Evolutionary conservation across 1,284 basidiomycete species (phyloP), one percentile per base, ranked within the genome.

Genomic region (Apiotrichum porosum): DNA sequence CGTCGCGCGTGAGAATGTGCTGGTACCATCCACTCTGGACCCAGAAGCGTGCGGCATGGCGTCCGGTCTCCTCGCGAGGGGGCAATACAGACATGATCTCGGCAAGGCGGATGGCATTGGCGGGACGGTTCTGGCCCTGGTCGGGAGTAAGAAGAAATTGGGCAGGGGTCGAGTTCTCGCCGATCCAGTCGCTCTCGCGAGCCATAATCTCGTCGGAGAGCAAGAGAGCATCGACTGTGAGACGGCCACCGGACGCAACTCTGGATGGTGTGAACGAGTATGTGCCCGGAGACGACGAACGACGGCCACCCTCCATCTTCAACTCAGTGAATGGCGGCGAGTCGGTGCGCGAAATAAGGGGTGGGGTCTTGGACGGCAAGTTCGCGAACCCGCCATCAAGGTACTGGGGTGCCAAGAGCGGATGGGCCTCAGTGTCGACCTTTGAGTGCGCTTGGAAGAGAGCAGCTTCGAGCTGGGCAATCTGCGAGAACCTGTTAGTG

Each of bases 381-480:
- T 24, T 32, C 3, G 60, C 60, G 35, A 65, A 64, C 14, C 63
- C 68, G 1, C 66, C 65, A 43, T 71, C 69, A 9, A 69, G 57
- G 41, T 60, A 66, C 42, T 66, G 53, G 2, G 66, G 59, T 0
- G 65, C 62, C 1, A 71, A 57, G 4, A 71, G 52, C 2, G 69
- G 66, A 38, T 71, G 69, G 3, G 49, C 42, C 0, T 31, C 40
- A 1, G 48, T 8, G 2, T 43, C 34, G 0, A 37, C 44, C 36
- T 58, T 51, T 22, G 45, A 23, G 39, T 69, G 62, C 8, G 62
- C 49, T 43, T 67, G 60, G 23, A 55, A 60, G 10, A 71, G 49
- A 2, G 69, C 69, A 8, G 66, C 42, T 50, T 71, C 69, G n/a
- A 71, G 58, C 38, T 65, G 62, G 1, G 65, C 53, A 36, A 71